Conservation (phyloP, 768 basidiomycete species). For the Mrakia blollopis region DNA sequence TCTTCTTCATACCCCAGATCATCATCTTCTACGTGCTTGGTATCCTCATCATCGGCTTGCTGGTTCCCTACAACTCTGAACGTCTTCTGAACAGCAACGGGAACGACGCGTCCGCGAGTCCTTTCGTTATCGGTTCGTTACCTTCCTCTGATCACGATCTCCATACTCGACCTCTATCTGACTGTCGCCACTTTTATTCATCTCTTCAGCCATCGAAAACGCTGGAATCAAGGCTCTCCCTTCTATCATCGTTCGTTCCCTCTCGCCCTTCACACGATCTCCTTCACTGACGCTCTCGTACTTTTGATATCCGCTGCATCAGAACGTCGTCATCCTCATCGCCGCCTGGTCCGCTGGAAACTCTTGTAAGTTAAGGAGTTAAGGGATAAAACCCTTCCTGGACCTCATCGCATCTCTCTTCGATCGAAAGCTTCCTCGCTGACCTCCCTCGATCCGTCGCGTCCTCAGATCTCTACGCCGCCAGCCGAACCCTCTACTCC, state of each 20-base stretch:
- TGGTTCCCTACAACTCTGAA: conserved; percentile 38
- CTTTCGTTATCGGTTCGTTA: conserved; percentile 38
- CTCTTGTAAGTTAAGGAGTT: conserved; percentile 9
- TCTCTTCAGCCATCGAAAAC: background rate
- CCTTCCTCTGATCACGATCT: no score
- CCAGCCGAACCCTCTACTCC: conserved; percentile 42
- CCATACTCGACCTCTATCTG: no score
- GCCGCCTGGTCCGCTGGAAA: conserved; percentile 46
- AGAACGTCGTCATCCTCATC: conserved; percentile 44
- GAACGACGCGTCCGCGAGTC: conserved; percentile 39
- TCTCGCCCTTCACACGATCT: background rate
- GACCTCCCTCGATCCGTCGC: conserved; percentile 41
- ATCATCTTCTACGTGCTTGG: conserved; percentile 35
- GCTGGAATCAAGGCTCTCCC: background rate
- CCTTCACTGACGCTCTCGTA: background rate
- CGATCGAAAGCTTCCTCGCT: conserved; percentile 28
- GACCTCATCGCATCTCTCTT: background rate
- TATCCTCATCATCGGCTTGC: conserved; percentile 41
- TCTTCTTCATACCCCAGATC: conserved; percentile 11
- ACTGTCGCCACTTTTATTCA: background rate
- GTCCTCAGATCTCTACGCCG: conserved; percentile 38
- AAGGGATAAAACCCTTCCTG: no score
- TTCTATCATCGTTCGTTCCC: background rate
- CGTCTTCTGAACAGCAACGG: conserved; percentile 34
- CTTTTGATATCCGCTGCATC: background rate